These are phyloP conservation scores for Elsinoe fawcettii DNA, from an alignment of 2,329 filamentous ascomycete species.

Conservation along the genomic window DNA sequence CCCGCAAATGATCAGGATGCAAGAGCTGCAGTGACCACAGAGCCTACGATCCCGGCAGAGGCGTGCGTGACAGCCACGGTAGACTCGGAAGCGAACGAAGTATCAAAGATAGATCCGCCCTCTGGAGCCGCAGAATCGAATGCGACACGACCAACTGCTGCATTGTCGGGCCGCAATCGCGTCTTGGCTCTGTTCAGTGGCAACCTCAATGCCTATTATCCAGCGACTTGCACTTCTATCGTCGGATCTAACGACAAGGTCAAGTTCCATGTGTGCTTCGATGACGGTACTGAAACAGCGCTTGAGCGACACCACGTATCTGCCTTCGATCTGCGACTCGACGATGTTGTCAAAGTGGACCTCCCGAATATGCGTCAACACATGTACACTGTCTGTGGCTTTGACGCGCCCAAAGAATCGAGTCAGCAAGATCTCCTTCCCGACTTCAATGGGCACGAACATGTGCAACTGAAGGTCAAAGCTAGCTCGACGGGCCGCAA, in stretches of 20 bases:
- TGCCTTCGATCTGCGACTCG: conserved; percentile 36
- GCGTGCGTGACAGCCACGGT: no score
- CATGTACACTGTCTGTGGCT: conserved; percentile 37
- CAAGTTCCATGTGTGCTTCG: conserved; percentile 42
- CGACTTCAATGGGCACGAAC: conserved; percentile 36
- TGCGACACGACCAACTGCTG: background rate
- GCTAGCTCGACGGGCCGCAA: conserved; percentile 10
- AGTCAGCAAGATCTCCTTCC: conserved; percentile 27
- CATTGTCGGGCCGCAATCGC: conserved; percentile 32
- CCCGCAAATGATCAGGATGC: no score
- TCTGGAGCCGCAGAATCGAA: background rate
- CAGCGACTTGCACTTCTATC: conserved; percentile 46
- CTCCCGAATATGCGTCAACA: conserved; percentile 37
- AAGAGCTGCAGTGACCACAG: no score
- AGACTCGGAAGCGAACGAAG: background rate
- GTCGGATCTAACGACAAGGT: conserved; percentile 31
- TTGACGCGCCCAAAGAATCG: conserved; percentile 29
- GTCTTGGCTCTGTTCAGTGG: conserved; percentile 52
- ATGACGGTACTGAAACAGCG: conserved; percentile 38
- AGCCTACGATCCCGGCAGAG: no score
- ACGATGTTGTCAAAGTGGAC: conserved; percentile 43
- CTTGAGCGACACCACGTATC: conserved; percentile 35
- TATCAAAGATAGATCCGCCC: background rate
- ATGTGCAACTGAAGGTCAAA: conserved; percentile 35
- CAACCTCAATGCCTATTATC: conserved; percentile 47